Conservation (phyloP, 2,329 filamentous ascomycete species). For the Paraphaeosphaeria minitans region DNA sequence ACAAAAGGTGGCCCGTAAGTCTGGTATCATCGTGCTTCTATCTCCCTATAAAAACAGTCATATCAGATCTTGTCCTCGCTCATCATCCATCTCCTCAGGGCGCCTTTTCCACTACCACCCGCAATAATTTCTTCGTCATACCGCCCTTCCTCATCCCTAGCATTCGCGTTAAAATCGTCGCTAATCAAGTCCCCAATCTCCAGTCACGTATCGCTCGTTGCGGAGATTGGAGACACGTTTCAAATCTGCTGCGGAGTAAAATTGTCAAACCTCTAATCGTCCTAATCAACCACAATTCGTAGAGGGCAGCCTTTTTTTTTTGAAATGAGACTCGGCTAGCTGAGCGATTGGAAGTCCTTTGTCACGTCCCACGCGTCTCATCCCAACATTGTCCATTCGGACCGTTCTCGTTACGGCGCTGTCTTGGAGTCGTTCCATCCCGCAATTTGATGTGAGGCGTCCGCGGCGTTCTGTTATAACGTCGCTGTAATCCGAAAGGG, state of each 20-base stretch:
- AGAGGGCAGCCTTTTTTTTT: conserved; percentile 43
- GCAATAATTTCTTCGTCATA: conserved; percentile 36
- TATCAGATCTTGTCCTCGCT: not conserved
- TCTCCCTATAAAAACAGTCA: not conserved
- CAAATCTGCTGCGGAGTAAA: conserved; percentile 54
- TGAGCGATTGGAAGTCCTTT: conserved; percentile 44
- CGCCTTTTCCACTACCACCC: conserved; percentile 22
- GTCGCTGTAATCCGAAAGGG: not conserved
- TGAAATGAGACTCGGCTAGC: conserved; percentile 46
- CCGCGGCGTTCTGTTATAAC: not conserved
- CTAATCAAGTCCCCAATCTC: conserved; percentile 64
- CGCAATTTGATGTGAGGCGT: not conserved
- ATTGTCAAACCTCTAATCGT: conserved; percentile 53
- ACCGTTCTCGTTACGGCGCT: not conserved
- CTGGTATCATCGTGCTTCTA: not conserved
- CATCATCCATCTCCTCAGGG: not conserved
- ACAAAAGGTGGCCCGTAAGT: not conserved
- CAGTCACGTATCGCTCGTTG: conserved; percentile 75
- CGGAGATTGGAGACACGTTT: conserved; percentile 72
- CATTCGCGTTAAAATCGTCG: conserved; percentile 34
- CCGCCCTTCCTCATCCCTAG: conserved; percentile 23
- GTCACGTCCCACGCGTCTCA: conserved; percentile 42
- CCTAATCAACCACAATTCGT: conserved; percentile 51
- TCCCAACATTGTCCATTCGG: not conserved
- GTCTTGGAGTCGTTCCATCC: not conserved